Percentiles rank a stretch among this genome's conserved stretches.
These are phyloP conservation scores for Phanerochaete sordida DNA, from an alignment of 768 basidiomycete genomes.

Conservation along the genomic window DNA sequence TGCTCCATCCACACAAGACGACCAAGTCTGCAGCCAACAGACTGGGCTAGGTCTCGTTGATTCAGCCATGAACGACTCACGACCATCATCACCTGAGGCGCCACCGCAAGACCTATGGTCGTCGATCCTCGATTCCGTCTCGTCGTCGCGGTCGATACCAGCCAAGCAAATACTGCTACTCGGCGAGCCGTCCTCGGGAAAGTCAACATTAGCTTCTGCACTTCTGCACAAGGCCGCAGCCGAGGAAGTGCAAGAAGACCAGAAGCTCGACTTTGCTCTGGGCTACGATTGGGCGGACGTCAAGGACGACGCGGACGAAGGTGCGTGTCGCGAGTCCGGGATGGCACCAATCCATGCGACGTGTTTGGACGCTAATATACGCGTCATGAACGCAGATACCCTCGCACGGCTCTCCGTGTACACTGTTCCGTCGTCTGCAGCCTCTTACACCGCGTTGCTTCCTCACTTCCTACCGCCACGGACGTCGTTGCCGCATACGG, in stretches of 20 bases:
- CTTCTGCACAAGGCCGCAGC: conserved; percentile 62
- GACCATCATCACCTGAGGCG: conserved; percentile 67
- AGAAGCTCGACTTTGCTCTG: conserved; percentile 73
- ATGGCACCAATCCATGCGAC: neutral
- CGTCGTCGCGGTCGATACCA: conserved; percentile 74
- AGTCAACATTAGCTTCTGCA: conserved; percentile 69
- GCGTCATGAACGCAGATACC: conserved; percentile 53
- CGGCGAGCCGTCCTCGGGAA: conserved; percentile 76
- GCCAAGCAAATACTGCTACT: conserved; percentile 87
- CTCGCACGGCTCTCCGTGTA: conserved; percentile 88
- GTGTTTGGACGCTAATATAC: conserved; percentile 1
- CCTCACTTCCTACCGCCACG: conserved; percentile 79
- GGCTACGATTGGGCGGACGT: conserved; percentile 94
- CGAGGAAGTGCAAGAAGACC: conserved; percentile 56
- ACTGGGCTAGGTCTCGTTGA: neutral
- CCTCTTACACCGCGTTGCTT: conserved; percentile 64
- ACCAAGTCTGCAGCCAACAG: neutral
- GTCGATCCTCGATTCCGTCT: conserved; percentile 86
- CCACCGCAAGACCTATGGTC: conserved; percentile 88
- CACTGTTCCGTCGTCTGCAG: conserved; percentile 80
- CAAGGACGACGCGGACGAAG: conserved; percentile 91
- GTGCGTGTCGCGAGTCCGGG: conserved; percentile 36
- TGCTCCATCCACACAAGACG: neutral
- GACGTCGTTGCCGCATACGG: conserved; percentile 60
- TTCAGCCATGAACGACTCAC: conserved; percentile 37